Base-by-base conservation (phyloP, 257 asterid species). In the Hygrophila difformis region DNA sequence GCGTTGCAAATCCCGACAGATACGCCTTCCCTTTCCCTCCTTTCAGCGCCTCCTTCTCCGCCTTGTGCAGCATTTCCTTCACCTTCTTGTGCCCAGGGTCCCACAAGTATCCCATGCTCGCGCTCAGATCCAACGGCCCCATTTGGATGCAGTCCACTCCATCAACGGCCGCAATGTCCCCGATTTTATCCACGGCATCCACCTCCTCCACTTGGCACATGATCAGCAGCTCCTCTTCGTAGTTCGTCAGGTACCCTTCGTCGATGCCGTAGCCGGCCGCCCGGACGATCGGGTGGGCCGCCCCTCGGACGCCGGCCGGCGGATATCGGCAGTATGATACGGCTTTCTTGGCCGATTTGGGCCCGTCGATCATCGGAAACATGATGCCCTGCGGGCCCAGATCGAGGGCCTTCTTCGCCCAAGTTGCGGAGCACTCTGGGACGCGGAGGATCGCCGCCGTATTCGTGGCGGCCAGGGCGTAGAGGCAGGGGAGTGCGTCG, bases 41-140 rank as follows among this genome's bases (percentile, higher is more conserved):
- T 0, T 61, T 66, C 5, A 84, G 66, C 57, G 65, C 91, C 0
- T 73, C 72, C 44, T 68, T 79, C 71, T 84, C 95, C 16, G 95
- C 93, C 22, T 47, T 59, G 40, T 62, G 54, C 78, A 78, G 1
- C 46, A 54, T 66, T 52, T 78, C 91, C 74, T 38, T 81, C 29
- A 81, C 95, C 64, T 78, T 84, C 81, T 73, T 78, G 66, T 84
- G 65, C 45, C 93, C 93, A 4, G 93, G 95, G 57, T 84, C 93
- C 95, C 93, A 81, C 56, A 84, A 14, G 22, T 80, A 84, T 63
- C 94, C 94, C 75, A 84, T 37, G 65, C 89, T 78, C 26, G 91
- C 95, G 68, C 95, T 84, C 72, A 84, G 51, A 61, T 84, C 95
- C 73, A 81, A 50, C 42, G 95, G 95, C 19, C 95, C 95, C 95